Conservation (phyloP, 2,329 filamentous ascomycete species). For the Alternaria postmessia region DNA sequence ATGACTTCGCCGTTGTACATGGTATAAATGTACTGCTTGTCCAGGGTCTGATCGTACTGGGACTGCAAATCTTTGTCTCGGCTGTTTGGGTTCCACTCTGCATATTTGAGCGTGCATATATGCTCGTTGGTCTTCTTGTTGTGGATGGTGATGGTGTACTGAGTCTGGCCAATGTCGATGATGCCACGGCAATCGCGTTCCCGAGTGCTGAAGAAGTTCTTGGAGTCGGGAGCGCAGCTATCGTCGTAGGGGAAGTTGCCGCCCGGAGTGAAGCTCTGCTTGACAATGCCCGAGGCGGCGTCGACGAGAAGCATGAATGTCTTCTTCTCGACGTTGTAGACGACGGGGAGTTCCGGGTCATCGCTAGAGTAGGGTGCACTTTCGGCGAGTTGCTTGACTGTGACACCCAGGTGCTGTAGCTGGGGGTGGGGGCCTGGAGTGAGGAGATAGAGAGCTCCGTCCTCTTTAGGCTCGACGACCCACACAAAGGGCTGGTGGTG, state of each 20-base stretch:
- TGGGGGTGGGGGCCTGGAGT: slow-evolving; percentile 69
- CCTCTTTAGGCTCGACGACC: slow-evolving; percentile 90
- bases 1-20: slow-evolving; percentile 85
- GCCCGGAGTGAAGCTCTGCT: slow-evolving; percentile 83
- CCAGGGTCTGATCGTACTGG: slow-evolving; percentile 81
- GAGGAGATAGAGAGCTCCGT: slow-evolving; percentile 89
- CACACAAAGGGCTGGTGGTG: slow-evolving; percentile 87
- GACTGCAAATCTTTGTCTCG: slow-evolving; percentile 85
- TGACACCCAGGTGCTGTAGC: slow-evolving; percentile 72
- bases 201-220: slow-evolving; percentile 61
- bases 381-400: slow-evolving; percentile 88
- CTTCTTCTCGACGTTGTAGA: slow-evolving; percentile 91
- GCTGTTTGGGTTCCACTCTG: slow-evolving; percentile 94
- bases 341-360: slow-evolving; percentile 71
- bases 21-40: slow-evolving; percentile 88
- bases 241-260: slow-evolving; percentile 74
- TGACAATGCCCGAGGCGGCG: slow-evolving; percentile 80
- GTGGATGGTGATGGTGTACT: slow-evolving; percentile 89
- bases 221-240: slow-evolving; percentile 73
- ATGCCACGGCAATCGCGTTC: slow-evolving; percentile 75
- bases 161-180: slow-evolving; percentile 82
- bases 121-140: slow-evolving; percentile 74
- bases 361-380: slow-evolving; percentile 78
- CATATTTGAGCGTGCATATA: slow-evolving; percentile 89
- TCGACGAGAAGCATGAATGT: slow-evolving; percentile 90